Evolutionary conservation across 108 stramenopile genomes (phyloP), one percentile per base, ranked within the genome.

Genomic region (Pseudonitzschia pungens): DNA sequence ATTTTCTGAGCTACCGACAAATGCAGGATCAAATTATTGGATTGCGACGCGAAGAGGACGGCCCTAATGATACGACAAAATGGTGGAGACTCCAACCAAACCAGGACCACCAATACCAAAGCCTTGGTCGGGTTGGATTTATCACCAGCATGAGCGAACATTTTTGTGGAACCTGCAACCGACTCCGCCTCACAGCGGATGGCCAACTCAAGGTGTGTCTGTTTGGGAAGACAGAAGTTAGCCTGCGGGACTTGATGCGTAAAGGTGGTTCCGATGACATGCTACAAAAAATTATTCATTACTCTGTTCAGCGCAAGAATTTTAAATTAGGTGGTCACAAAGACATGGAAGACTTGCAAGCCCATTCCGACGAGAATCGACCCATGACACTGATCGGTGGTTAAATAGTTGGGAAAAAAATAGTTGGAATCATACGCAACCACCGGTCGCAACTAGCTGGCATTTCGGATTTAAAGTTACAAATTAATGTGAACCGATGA

Each of bases 311-410:
- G 33, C 77, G 84, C 29, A 99, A 99, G 81, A 84, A 92, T 21
- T 89, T 82, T 64, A 75, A 82, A 27, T 81, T 98, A 32, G 98
- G 98, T 31, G 98, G 98, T 27, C 98, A 98, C 72, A 86, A 75
- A 4, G 81, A 80, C 73, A 86, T 92, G 55, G 82, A 91, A 9
- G 81, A 82, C 55, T 90, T 99, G 73, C 81, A 90, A 28, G 79
- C 78, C 28, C 87, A 88, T 63, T 83, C 86, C 16, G 68, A 68
- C 26, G 76, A 92, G 52, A 98, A 97, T 81, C 82, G 97, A 31
- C 97, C 97, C 72, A 99, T 98, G 98, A 97, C 92, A n/a, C 68
- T 94, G 63, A 99, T 99, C 70, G 98, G 98, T 22, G 98, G 98
- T 16, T 99, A 71, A 84, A 29, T 4, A 33, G n/a, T n/a, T n/a